Evolutionary conservation across 805 yeast genomes (phyloP).

Genomic region (Candida morakotiae): DNA sequence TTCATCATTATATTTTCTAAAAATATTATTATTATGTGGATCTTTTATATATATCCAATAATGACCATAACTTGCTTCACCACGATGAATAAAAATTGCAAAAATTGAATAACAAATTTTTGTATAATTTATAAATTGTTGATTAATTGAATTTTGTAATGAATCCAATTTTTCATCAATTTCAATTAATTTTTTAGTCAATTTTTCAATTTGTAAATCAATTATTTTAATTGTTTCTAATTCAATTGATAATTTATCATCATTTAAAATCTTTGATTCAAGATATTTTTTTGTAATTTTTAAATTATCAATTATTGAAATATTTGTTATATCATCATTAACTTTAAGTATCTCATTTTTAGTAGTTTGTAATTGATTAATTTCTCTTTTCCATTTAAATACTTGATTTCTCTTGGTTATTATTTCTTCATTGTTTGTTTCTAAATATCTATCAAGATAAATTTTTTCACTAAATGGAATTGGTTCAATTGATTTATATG

Average conservation of each 20-base stretch:
- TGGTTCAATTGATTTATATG: conserved; percentile 79
- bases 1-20: conserved; percentile 92
- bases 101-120: conserved; percentile 75
- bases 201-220: conserved; percentile 39
- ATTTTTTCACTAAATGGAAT: conserved; percentile 74
- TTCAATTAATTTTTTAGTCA: conserved; percentile 43
- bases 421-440: conserved; percentile 57
- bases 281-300: conserved; percentile 56
- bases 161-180: conserved; percentile 39
- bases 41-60: conserved; percentile 95
- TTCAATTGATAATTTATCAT: conserved; percentile 32
- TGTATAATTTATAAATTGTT: conserved; percentile 60
- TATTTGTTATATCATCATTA: conserved; percentile 33
- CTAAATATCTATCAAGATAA: conserved; percentile 85
- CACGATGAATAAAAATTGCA: conserved; percentile 92
- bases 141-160: conserved; percentile 47
- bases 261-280: conserved; percentile 34
- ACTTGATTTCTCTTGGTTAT: conserved; percentile 53
- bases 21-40: conserved; percentile 54
- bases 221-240: conserved; percentile 47
- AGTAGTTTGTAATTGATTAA: conserved; percentile 40
- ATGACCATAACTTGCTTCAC: conserved; percentile 95
- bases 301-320: conserved; percentile 39
- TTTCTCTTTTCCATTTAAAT: conserved; percentile 57
- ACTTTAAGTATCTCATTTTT: conserved; percentile 38